Percentiles rank a stretch among this genome's conserved stretches.
Conservation (phyloP, 306 rosid species). For the Sechiopsis laciniata region DNA sequence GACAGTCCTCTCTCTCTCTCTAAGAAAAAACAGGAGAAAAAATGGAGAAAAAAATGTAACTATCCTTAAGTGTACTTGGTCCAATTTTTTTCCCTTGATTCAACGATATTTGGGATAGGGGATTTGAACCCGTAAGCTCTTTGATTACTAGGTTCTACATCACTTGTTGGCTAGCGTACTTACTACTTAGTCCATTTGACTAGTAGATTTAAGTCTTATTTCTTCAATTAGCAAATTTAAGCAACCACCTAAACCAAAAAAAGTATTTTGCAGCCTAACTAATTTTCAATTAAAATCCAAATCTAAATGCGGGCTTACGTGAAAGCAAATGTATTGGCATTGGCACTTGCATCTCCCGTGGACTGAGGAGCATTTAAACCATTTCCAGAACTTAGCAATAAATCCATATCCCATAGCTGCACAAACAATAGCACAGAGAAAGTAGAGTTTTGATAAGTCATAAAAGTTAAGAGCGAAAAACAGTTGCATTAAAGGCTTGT, state of each 20-base stretch:
- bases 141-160: no score
- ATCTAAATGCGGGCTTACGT: constrained; percentile 9
- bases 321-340: constrained; percentile 11
- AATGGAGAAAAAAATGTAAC: neutral
- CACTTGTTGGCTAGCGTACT: no score
- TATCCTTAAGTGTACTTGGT: neutral
- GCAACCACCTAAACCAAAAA: constrained; percentile 3
- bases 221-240: neutral
- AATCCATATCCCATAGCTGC: constrained; percentile 21
- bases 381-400: constrained; percentile 14
- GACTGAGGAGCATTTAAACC: neutral
- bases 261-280: neutral
- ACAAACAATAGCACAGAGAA: neutral
- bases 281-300: neutral
- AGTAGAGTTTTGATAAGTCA: neutral
- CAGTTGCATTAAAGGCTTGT: neutral
- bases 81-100: neutral
- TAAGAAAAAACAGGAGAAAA: neutral
- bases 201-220: neutral
- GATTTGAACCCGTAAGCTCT: no score
- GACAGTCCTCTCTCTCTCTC: neutral
- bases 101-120: no score
- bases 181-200: neutral
- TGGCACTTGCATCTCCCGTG: neutral
- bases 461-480: neutral